Percentiles rank a stretch among this genome's conserved stretches.
phyloP scores from a whole-genome alignment of 352 stramenopile species.

The Phytophthora ramorum region DNA sequence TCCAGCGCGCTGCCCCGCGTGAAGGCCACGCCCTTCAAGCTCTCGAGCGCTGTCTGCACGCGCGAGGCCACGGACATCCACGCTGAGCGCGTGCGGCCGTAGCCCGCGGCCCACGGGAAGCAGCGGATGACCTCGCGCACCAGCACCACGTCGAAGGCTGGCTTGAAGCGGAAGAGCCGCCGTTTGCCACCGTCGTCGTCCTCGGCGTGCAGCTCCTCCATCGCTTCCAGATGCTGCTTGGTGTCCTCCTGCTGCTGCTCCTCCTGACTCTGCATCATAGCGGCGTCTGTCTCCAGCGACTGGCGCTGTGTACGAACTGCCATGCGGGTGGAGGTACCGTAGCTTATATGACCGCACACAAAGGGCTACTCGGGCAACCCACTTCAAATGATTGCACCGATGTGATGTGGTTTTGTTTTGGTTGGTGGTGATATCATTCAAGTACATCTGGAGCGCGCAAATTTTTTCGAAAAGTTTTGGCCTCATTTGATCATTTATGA shows the following conservation, averaged over 20 bases:
- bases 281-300: constrained; percentile 25
- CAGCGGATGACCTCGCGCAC: constrained; percentile 49
- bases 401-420: not conserved
- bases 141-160: constrained; percentile 45
- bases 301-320: constrained; percentile 28
- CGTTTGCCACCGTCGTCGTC: constrained; percentile 36
- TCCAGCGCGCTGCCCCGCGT: constrained; percentile 33
- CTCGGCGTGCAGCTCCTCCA: constrained; percentile 40
- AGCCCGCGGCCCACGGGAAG: constrained; percentile 51
- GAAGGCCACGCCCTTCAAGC: constrained; percentile 29
- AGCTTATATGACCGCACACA: not conserved
- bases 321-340: not conserved
- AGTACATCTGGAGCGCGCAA: no score
- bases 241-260: constrained; percentile 11
- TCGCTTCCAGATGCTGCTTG: constrained; percentile 22
- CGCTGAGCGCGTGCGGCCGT: constrained; percentile 47
- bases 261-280: constrained; percentile 27
- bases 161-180: constrained; percentile 49
- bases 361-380: not conserved
- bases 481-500: no score
- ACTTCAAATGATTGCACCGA: not conserved
- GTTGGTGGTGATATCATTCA: no score
- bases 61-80: constrained; percentile 43
- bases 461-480: no score
- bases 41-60: constrained; percentile 39